Evolutionary conservation across 176 grass and related monocot species (phyloP).

Genomic region (Typha latifolia): DNA sequence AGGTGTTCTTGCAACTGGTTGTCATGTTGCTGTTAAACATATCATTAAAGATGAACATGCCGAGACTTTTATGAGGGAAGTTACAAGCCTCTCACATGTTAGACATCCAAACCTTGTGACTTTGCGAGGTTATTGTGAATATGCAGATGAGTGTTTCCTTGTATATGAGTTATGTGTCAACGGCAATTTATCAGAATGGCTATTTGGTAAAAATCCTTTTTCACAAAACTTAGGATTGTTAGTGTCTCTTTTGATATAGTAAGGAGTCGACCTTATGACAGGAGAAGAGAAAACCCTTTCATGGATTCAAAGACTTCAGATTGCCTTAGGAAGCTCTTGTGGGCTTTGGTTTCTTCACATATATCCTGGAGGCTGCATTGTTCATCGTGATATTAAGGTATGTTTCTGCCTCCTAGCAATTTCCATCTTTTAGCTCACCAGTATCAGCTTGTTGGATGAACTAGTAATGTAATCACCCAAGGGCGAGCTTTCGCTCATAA

Average conservation of each 20-base stretch:
- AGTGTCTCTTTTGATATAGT: neutral
- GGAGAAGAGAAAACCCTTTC: slow-evolving; percentile 52
- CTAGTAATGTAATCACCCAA: too few relatives aligned
- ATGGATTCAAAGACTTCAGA: slow-evolving; percentile 54
- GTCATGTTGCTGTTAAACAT: slow-evolving; percentile 57
- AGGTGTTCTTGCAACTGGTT: slow-evolving; percentile 58
- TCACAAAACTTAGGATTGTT: neutral
- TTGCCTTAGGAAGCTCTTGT: slow-evolving; percentile 49
- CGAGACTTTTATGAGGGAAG: slow-evolving; percentile 60
- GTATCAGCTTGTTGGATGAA: neutral
- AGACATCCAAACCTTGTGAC: slow-evolving; percentile 62
- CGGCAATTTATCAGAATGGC: slow-evolving; percentile 66
- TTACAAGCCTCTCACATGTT: slow-evolving; percentile 53
- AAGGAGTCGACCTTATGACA: slow-evolving; percentile 21
- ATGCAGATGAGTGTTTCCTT: slow-evolving; percentile 52
- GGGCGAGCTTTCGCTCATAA: too few relatives aligned
- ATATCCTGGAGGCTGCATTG: slow-evolving; percentile 62
- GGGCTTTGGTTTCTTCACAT: slow-evolving; percentile 75
- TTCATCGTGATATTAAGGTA: slow-evolving; percentile 72
- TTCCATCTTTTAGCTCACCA: too few relatives aligned
- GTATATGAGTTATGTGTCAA: slow-evolving; percentile 60
- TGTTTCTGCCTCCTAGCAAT: slow-evolving; percentile 10
- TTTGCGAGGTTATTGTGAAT: slow-evolving; percentile 47
- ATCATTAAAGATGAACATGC: slow-evolving; percentile 55
- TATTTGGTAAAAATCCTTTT: slow-evolving; percentile 40